Conservation (phyloP, 2,329 filamentous ascomycete species). For the Mycosphaerella arachidis region DNA sequence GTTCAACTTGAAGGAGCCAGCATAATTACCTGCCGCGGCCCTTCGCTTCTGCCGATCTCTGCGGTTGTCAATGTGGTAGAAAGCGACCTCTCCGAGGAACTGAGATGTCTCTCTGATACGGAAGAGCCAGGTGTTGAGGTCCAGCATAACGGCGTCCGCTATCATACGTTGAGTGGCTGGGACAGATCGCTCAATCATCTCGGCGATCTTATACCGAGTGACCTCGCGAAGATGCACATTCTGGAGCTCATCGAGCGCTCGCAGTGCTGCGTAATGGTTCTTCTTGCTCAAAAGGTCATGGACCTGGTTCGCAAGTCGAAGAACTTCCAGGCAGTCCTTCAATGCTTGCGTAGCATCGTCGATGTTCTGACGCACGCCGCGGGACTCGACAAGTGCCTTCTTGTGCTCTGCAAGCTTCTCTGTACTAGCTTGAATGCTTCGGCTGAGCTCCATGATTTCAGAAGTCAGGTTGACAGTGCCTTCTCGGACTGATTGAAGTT, state of each 20-base stretch:
- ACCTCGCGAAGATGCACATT: constrained; percentile 94
- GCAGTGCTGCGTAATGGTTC: constrained; percentile 90
- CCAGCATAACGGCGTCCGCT: constrained; percentile 92
- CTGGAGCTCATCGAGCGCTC: constrained; percentile 90
- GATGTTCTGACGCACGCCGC: constrained; percentile 89
- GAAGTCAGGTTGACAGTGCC: constrained; percentile 82
- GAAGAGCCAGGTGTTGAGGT: constrained; percentile 95
- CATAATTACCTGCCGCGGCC: constrained; percentile 67
- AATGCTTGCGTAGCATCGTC: constrained; percentile 85
- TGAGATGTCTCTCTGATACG: constrained; percentile 93
- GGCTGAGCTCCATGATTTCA: constrained; percentile 87
- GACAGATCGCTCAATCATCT: constrained; percentile 93
- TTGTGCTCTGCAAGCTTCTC: constrained; percentile 94
- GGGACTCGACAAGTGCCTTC: constrained; percentile 85
- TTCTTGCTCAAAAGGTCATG: constrained; percentile 89
- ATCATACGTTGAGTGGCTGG: constrained; percentile 89
- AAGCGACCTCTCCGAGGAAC: constrained; percentile 90
- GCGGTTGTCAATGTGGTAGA: constrained; percentile 90
- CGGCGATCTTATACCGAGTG: constrained; percentile 89
- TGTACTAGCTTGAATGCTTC: constrained; percentile 91
- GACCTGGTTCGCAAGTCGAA: constrained; percentile 88
- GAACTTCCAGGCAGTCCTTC: constrained; percentile 84
- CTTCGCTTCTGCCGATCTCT: constrained; percentile 78
- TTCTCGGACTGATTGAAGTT: constrained; percentile 86
- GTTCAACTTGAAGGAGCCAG: constrained; percentile 84